Conservation (phyloP, 768 basidiomycete species). For the Pholiota molesta region DNA sequence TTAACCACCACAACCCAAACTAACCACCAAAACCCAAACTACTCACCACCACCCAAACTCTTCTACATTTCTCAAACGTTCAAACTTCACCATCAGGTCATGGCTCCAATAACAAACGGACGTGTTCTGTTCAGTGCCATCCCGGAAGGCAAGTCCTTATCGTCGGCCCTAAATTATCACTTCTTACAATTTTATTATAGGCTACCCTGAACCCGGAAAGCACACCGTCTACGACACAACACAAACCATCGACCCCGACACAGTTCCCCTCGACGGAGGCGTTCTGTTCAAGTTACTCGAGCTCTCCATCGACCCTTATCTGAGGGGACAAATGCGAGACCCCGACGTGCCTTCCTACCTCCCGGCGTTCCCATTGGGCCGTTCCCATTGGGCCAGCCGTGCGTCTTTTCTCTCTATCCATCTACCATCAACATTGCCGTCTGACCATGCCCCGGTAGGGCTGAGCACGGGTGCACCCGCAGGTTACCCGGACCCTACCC, state of each 20-base stretch:
- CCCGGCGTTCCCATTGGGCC: slow-evolving; percentile 24
- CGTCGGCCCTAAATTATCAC: too few relatives aligned
- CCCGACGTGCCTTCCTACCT: slow-evolving; percentile 29
- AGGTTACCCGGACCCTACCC: too few relatives aligned
- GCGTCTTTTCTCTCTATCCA: slow-evolving; percentile 9
- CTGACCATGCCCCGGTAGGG: too few relatives aligned
- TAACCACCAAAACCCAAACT: too few relatives aligned
- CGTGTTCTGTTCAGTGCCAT: slow-evolving; percentile 40
- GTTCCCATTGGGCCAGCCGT: slow-evolving; percentile 37
- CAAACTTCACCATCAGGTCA: slow-evolving; percentile 3
- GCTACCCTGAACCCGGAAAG: slow-evolving; percentile 46
- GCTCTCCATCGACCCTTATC: slow-evolving; percentile 46
- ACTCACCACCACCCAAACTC: too few relatives aligned
- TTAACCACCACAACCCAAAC: too few relatives aligned
- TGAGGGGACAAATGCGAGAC: slow-evolving; percentile 41
- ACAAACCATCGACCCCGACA: slow-evolving; percentile 53
- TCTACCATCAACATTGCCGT: too few relatives aligned
- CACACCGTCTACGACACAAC: slow-evolving; percentile 47
- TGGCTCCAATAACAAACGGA: slow-evolving; percentile 36
- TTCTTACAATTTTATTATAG: slow-evolving; percentile 17
- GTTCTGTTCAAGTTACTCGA: slow-evolving; percentile 53
- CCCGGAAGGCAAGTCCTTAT: slow-evolving; percentile 30
- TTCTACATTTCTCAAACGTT: too few relatives aligned
- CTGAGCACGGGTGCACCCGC: too few relatives aligned
- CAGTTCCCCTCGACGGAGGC: slow-evolving; percentile 45